These are phyloP conservation scores for Coemansia sp. DNA, from an alignment of 192 early-diverging fungal genomes.

Conservation along the genomic window DNA sequence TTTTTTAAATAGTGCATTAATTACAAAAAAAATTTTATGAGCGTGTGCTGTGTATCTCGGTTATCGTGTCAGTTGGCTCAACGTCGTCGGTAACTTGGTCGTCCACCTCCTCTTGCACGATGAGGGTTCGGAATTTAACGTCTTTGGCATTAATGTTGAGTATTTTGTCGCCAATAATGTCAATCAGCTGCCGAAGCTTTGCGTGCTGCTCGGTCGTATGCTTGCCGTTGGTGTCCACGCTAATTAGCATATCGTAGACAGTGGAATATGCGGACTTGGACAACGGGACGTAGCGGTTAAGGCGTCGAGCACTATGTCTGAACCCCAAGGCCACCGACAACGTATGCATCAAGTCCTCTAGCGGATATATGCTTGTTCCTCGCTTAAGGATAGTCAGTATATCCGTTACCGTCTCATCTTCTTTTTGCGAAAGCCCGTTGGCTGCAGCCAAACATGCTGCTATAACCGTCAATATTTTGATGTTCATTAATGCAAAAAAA, in stretches of 20 bases:
- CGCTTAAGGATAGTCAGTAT: constrained; percentile 29
- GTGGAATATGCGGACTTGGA: constrained; percentile 26
- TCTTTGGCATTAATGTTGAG: constrained; percentile 32
- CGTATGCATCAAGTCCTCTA: constrained; percentile 37
- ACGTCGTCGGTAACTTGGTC: constrained; percentile 2
- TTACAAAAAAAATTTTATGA: not conserved
- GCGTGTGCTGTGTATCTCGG: not conserved
- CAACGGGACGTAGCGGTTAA: constrained; percentile 23
- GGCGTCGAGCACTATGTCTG: constrained; percentile 19
- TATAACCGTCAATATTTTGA: constrained; percentile 4
- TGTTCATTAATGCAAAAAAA: constrained; percentile 9
- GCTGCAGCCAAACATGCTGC: constrained; percentile 10
- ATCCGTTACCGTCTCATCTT: constrained; percentile 31
- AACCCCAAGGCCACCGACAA: constrained; percentile 25
- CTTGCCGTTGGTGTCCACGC: constrained; percentile 35
- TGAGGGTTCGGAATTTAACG: constrained; percentile 18
- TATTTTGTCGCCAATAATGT: constrained; percentile 32
- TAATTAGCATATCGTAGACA: constrained; percentile 40
- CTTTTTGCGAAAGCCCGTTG: constrained; percentile 18
- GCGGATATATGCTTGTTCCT: constrained; percentile 37
- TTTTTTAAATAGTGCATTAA: not conserved
- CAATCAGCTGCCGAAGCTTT: constrained; percentile 23
- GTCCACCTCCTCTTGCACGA: constrained; percentile 33
- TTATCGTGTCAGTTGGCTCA: not conserved
- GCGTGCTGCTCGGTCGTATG: constrained; percentile 36